phyloP scores from a whole-genome alignment of 2,329 filamentous ascomycete species.

The Diplodia scrobiculata region DNA sequence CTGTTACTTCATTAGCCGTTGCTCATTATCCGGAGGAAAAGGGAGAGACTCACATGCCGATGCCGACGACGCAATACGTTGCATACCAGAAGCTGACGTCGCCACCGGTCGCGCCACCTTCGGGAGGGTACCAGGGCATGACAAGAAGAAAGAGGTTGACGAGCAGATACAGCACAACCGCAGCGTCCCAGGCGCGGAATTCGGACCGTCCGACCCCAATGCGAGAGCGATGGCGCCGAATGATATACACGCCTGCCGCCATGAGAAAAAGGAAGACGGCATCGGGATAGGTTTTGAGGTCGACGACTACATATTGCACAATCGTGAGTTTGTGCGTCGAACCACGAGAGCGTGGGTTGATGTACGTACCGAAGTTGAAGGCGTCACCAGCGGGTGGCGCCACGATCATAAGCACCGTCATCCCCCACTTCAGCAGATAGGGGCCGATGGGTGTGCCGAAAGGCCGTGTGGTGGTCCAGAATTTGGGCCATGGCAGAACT shows the following conservation, averaged over 20 bases:
- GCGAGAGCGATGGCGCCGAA: constrained; percentile 60
- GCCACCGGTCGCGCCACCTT: constrained; percentile 29
- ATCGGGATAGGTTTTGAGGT: constrained; percentile 69
- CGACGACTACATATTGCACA: constrained; percentile 55
- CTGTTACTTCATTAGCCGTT: too few relatives aligned
- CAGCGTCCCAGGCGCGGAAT: constrained; percentile 66
- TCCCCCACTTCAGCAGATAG: constrained; percentile 68
- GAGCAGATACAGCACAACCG: constrained; percentile 58
- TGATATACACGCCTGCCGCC: constrained; percentile 60
- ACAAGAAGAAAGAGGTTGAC: constrained; percentile 60
- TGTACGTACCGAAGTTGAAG: constrained; percentile 60
- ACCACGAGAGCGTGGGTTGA: constrained; percentile 21
- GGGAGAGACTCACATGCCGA: constrained; percentile 42
- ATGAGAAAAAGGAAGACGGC: constrained; percentile 61
- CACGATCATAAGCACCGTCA: constrained; percentile 66
- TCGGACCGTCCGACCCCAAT: constrained; percentile 58
- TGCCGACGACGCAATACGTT: constrained; percentile 57
- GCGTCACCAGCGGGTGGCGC: constrained; percentile 66
- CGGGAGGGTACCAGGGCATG: constrained; percentile 59
- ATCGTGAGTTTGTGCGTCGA: constrained; percentile 33
- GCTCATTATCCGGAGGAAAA: too few relatives aligned
- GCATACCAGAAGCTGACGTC: constrained; percentile 51
- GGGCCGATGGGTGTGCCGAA: constrained; percentile 70
- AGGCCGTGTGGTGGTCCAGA: constrained; percentile 65
- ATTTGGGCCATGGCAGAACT: constrained; percentile 64